A percentile compares a stretch with the other conserved stretches of the same genome.
phyloP scores from a whole-genome alignment of 768 basidiomycete genomes.

The Candolleomyces eurysporus region DNA sequence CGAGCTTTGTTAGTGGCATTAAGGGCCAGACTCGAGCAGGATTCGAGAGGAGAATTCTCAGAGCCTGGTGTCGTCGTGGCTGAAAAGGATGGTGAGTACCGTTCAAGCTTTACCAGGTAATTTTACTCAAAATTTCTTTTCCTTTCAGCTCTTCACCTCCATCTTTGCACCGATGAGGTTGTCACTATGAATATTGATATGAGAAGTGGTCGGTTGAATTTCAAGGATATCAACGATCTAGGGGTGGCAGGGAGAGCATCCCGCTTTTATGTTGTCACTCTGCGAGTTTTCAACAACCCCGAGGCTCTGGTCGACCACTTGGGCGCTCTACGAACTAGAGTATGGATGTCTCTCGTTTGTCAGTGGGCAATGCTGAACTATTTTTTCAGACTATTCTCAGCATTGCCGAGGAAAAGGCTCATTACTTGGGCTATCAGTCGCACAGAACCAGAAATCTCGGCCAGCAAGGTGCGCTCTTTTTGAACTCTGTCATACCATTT shows the following conservation, averaged over 20 bases:
- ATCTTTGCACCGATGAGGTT: constrained; percentile 73
- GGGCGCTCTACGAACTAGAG: constrained; percentile 57
- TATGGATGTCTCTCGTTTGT: constrained; percentile 32
- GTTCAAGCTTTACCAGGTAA: neutral
- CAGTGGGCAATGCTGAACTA: constrained; percentile 2
- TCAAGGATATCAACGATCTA: constrained; percentile 80
- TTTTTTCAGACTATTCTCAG: constrained; percentile 72
- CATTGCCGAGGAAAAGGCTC: constrained; percentile 81
- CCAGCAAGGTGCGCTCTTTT: constrained; percentile 50
- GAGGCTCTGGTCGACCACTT: constrained; percentile 54
- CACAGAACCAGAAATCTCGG: constrained; percentile 68
- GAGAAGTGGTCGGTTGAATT: constrained; percentile 73
- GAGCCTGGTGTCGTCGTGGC: constrained; percentile 57
- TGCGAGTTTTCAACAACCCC: constrained; percentile 71
- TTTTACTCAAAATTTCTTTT: neutral
- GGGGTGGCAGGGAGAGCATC: constrained; percentile 70
- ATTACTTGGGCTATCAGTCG: constrained; percentile 76
- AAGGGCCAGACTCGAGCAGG: constrained; percentile 51
- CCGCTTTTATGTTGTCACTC: constrained; percentile 57
- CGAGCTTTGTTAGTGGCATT: constrained; percentile 58
- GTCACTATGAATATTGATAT: constrained; percentile 77
- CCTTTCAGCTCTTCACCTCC: constrained; percentile 54
- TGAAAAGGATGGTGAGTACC: constrained; percentile 49
- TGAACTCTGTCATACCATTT: neutral
- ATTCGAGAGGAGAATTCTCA: constrained; percentile 58